Percentiles rank a stretch among this genome's conserved stretches.
These are phyloP conservation scores for Penicillium salamii DNA, from an alignment of 495 filamentous ascomycete genomes.

Conservation along the genomic window DNA sequence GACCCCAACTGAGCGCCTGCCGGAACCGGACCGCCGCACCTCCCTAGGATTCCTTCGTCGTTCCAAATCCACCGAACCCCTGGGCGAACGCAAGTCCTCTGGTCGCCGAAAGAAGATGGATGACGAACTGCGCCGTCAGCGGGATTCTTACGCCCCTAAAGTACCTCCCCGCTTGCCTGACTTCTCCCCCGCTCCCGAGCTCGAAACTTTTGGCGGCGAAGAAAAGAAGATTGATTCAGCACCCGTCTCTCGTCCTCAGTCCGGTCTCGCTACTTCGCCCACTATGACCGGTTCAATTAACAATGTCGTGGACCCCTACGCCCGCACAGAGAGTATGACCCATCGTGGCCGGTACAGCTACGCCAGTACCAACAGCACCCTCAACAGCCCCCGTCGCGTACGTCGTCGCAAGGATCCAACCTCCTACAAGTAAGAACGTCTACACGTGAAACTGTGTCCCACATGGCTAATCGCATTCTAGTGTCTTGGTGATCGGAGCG, in stretches of 20 bases:
- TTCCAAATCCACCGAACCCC: constrained; percentile 70
- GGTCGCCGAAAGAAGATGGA: constrained; percentile 67
- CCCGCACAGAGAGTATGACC: constrained; percentile 89
- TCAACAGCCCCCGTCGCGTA: constrained; percentile 91
- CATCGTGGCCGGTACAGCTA: constrained; percentile 96
- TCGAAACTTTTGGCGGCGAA: constrained; percentile 73
- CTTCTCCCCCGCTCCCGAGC: constrained; percentile 60
- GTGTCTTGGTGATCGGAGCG: constrained; percentile 86
- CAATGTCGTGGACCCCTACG: constrained; percentile 68
- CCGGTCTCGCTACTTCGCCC: constrained; percentile 12
- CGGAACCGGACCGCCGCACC: constrained; percentile 31
- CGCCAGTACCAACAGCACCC: constrained; percentile 85
- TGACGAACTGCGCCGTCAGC: constrained; percentile 66
- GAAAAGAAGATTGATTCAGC: constrained; percentile 25
- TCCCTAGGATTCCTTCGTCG: constrained; percentile 70
- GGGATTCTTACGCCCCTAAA: constrained; percentile 64
- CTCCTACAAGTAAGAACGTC: constrained; percentile 83
- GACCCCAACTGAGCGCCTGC: constrained; percentile 17
- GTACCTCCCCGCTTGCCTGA: constrained; percentile 78
- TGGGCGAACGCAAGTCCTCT: constrained; percentile 44
- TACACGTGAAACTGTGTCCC: too few relatives aligned
- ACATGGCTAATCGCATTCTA: constrained; percentile 27
- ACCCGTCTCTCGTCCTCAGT: constrained; percentile 16
- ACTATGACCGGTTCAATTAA: constrained; percentile 39
- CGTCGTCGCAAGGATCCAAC: constrained; percentile 95